Evolutionary conservation across 164 flowering plant species (phyloP).

Genomic region (Saururus chinensis): DNA sequence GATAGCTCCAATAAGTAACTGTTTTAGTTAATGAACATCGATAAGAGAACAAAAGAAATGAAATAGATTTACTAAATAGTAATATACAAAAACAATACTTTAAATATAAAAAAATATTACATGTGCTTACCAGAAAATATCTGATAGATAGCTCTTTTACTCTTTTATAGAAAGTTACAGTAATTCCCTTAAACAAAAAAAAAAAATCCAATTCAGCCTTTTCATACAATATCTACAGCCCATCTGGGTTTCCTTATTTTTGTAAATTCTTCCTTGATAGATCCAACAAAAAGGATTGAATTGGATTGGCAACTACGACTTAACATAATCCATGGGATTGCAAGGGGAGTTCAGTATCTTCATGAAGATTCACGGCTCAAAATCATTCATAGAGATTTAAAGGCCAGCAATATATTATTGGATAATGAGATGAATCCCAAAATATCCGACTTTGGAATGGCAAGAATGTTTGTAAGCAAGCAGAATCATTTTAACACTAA

Average conservation of each 20-base stretch:
- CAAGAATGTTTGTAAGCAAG: constrained; percentile 26
- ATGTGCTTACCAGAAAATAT: too few relatives aligned
- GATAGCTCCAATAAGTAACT: too few relatives aligned
- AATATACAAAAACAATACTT: too few relatives aligned
- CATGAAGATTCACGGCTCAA: constrained; percentile 50
- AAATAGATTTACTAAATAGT: too few relatives aligned
- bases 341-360: constrained; percentile 51
- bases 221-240: not conserved
- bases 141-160: not conserved
- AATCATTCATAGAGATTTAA: constrained; percentile 54
- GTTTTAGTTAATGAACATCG: too few relatives aligned
- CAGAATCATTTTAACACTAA: constrained; percentile 14
- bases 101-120: too few relatives aligned
- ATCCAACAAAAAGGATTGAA: not conserved
- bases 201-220: not conserved
- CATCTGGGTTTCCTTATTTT: not conserved
- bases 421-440: constrained; percentile 40
- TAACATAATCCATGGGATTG: constrained; percentile 27
- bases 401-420: constrained; percentile 43
- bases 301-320: constrained; percentile 23
- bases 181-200: not conserved
- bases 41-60: too few relatives aligned
- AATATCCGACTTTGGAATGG: constrained; percentile 45
- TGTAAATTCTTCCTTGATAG: not conserved
- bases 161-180: not conserved